A percentile compares a stretch with the other conserved stretches of the same genome.
These are phyloP conservation scores for Chlamydomonas sp. DNA, from an alignment of 139 green algal genomes.

Conservation along the genomic window DNA sequence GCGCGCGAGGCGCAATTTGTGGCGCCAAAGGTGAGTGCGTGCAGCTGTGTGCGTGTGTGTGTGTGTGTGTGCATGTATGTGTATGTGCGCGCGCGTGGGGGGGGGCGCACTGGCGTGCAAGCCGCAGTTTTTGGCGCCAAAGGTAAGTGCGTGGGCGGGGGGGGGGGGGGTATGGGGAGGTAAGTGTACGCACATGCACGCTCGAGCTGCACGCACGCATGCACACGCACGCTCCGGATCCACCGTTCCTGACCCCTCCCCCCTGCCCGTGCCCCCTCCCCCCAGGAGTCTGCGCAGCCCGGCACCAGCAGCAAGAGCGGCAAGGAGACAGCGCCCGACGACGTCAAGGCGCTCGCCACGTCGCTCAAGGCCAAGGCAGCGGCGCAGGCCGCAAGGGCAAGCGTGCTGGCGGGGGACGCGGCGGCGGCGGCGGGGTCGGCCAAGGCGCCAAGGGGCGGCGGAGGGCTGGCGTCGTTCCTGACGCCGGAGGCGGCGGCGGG, in stretches of 20 bases:
- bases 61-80: not conserved
- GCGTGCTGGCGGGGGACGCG: slow-evolving; percentile 20
- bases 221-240: too few species aligned
- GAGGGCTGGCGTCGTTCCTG: not conserved
- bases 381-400: slow-evolving; percentile 20
- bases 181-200: not conserved
- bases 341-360: slow-evolving; percentile 30
- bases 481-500: not conserved
- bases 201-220: too few species aligned
- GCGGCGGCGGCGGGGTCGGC: not conserved
- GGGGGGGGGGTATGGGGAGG: not conserved
- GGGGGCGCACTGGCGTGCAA: not conserved
- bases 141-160: not conserved
- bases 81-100: not conserved
- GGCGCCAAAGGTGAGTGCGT: slow-evolving; percentile 52
- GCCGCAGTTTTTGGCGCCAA: not conserved
- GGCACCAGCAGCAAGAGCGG: not conserved
- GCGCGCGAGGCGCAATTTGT: slow-evolving; percentile 76
- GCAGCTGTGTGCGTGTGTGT: not conserved
- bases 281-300: not conserved
- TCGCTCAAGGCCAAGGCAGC: slow-evolving; percentile 51
- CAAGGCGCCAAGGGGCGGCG: slow-evolving; percentile 8
- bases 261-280: too few species aligned
- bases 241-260: too few species aligned
- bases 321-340: slow-evolving; percentile 3